These are phyloP conservation scores for Albophoma yamanashiensis DNA, from an alignment of 2,329 filamentous ascomycete genomes.

Conservation along the genomic window DNA sequence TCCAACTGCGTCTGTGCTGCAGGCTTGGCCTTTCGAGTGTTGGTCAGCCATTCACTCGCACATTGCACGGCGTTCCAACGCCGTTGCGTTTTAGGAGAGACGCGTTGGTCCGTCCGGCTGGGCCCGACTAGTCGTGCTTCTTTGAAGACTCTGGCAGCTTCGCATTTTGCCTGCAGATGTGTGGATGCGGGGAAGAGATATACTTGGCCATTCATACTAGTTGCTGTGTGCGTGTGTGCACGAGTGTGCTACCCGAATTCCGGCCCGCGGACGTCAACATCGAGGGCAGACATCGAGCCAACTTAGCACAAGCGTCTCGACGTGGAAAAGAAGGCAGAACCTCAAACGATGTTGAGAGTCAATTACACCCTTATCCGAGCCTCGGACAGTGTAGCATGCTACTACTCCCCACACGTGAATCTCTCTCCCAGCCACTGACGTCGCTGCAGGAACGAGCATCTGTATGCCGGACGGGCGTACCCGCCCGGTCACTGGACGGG, in stretches of 20 bases:
- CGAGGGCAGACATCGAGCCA: not conserved
- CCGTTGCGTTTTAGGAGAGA: not conserved
- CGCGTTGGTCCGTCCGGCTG: rapidly evolving
- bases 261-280: not conserved
- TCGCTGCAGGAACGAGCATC: not conserved
- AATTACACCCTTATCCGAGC: not conserved
- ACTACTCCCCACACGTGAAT: not conserved
- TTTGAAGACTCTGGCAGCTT: not conserved
- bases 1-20: not conserved
- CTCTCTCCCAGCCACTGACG: not conserved
- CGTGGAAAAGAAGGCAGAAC: not conserved
- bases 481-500: not conserved
- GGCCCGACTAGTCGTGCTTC: not conserved
- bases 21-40: not conserved
- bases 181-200: not conserved
- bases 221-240: not conserved
- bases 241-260: not conserved
- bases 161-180: not conserved
- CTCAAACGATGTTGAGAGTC: not conserved
- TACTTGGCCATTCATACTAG: not conserved
- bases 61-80: not conserved
- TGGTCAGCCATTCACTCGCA: not conserved
- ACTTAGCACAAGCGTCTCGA: not conserved
- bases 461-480: not conserved
- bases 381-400: not conserved